Evolutionary conservation across 148 eudicot genomes (phyloP), one percentile per base, ranked within the genome.

Genomic region (Cornus kousa): DNA sequence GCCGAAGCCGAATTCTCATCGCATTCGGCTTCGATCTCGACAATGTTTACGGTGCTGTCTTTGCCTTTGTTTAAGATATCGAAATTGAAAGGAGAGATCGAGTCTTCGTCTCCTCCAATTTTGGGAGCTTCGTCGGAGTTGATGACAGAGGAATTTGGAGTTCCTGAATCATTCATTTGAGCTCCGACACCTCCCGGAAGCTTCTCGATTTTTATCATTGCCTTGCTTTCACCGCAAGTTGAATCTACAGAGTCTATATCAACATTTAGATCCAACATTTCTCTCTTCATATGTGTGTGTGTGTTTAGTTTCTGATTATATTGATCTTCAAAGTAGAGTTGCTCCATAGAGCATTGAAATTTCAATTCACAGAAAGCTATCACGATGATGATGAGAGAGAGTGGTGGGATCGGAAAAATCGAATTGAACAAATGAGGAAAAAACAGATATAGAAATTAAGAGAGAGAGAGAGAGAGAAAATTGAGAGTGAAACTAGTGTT

Each of bases 221-320:
- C 53, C 48, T 74, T 77, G 32, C n/a, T 33, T 4, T 75, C 57
- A 57, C 39, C 77, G 74, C 70, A 57, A 32, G 24, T 55, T 75
- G 69, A 78, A 22, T 68, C 78, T 9, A 40, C 80, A 1, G 81
- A 67, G 66, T 72, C 77, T 23, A 55, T 39, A 39, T 77, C 82
- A 31, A 83, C 73, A 71, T 87, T 87, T 50, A 87, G 88, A 83
- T 87, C 88, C 78, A 85, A 79, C 88, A 85, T 83, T 39, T 43
- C 67, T 74, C 67, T 57, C 23, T 35, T 3, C 3, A 35, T 35
- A 1, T 35, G 5, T 35, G 37, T 35, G 7, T 28, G 7, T 28
- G 9, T 5, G 23, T 72, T 13, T 17, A 53, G 43, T 10, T 57
- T 72, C 60, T 24, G 37, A 35, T 28, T 1, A 7, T 2, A 57